A percentile compares a stretch with the other conserved stretches of the same genome.
Conservation (phyloP, 345 rosid species). For the Trapa bicornis region DNA sequence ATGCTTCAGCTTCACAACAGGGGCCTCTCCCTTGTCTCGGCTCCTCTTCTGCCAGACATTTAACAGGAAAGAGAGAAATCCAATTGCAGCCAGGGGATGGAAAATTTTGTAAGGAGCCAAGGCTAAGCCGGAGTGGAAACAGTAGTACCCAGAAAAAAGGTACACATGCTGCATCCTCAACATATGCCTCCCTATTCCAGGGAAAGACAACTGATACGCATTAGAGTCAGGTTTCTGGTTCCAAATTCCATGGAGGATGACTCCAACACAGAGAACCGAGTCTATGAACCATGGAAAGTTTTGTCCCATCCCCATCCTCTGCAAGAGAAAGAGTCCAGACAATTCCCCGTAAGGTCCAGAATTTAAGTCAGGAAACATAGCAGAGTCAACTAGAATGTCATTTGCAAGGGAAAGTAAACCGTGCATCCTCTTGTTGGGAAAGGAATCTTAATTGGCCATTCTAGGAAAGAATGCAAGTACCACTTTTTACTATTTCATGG, state of each 20-base stretch:
- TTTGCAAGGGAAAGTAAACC: no score
- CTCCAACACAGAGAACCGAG: slow-evolving; percentile 54
- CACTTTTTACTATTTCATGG: no score
- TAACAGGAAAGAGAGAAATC: slow-evolving; percentile 37
- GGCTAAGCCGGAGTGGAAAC: slow-evolving; percentile 58
- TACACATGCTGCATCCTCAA: slow-evolving; percentile 40
- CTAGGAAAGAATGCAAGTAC: no score
- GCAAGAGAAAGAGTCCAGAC: slow-evolving; percentile 11
- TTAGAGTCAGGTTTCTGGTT: slow-evolving; percentile 50
- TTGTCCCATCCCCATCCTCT: slow-evolving; percentile 75
- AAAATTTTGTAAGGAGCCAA: slow-evolving; percentile 73
- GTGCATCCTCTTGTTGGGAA: no score
- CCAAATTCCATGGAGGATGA: slow-evolving; percentile 55
- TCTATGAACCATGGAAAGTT: slow-evolving; percentile 76
- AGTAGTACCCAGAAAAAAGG: slow-evolving; percentile 53
- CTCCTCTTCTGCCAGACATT: slow-evolving; percentile 43
- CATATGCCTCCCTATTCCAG: slow-evolving; percentile 27
- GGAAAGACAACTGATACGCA: slow-evolving; percentile 31
- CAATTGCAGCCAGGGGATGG: slow-evolving; percentile 62
- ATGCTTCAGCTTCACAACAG: slow-evolving; percentile 48
- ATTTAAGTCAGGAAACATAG: no score
- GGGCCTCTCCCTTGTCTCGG: slow-evolving; percentile 35
- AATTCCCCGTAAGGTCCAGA: no score
- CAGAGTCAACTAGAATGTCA: no score
- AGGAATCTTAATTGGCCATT: no score